A percentile compares a stretch with the other conserved stretches of the same genome.
These are phyloP conservation scores for Botryotinia calthae DNA, from an alignment of 2,329 filamentous ascomycete species.

Conservation along the genomic window DNA sequence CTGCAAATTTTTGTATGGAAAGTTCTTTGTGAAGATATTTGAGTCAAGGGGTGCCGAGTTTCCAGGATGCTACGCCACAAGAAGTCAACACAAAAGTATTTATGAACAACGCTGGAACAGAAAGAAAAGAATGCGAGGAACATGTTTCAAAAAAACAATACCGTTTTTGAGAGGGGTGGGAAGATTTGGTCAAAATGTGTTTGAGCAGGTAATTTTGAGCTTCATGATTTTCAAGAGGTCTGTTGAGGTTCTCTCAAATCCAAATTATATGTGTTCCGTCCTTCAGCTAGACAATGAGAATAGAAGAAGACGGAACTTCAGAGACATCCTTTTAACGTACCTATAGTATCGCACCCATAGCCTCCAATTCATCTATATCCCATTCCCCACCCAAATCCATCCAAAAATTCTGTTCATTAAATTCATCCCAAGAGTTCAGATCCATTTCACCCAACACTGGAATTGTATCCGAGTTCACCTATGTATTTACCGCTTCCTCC, in stretches of 20 bases:
- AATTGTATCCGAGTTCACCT: background rate
- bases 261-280: background rate
- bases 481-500: background rate
- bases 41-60: background rate
- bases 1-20: too few species aligned
- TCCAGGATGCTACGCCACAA: background rate
- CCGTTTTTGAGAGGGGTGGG: background rate
- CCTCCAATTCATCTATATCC: background rate
- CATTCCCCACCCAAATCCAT: slow-evolving; percentile 5
- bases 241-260: background rate
- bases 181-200: background rate
- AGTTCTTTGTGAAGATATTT: background rate
- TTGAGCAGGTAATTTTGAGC: background rate
- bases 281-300: background rate
- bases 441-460: background rate
- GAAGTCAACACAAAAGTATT: background rate
- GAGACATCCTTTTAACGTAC: background rate
- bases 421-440: background rate
- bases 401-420: background rate
- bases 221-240: background rate
- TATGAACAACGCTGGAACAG: background rate
- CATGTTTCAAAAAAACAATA: background rate
- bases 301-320: background rate
- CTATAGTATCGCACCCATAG: background rate
- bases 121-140: background rate